These are phyloP conservation scores for Sphaerostilbella broomeana DNA, from an alignment of 2,329 filamentous ascomycete species.

Conservation along the genomic window DNA sequence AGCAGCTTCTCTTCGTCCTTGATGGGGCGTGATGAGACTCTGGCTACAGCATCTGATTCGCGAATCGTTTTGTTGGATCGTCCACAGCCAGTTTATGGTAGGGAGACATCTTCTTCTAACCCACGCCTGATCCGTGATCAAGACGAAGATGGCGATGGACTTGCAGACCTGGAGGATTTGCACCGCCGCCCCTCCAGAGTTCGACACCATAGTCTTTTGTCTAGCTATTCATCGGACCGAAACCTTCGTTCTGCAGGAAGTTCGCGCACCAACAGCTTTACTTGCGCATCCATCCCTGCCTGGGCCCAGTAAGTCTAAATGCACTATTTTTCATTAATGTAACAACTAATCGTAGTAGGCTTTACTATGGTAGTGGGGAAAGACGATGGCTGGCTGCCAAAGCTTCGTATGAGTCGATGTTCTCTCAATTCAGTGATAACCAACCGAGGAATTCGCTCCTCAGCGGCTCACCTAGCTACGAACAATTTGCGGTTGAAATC, in stretches of 20 bases:
- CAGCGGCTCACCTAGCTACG: conserved; percentile 43
- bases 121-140: conserved; percentile 47
- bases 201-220: conserved; percentile 46
- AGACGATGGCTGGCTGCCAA: conserved; percentile 43
- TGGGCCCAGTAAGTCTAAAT: conserved; percentile 51
- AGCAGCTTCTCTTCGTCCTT: conserved; percentile 53
- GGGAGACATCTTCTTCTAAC: conserved; percentile 30
- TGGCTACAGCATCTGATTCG: conserved; percentile 30
- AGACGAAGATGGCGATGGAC: conserved; percentile 58
- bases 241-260: conserved; percentile 47
- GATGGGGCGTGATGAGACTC: conserved; percentile 35
- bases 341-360: conserved; percentile 28
- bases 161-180: conserved; percentile 52
- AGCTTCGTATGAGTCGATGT: conserved; percentile 39
- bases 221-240: conserved; percentile 43
- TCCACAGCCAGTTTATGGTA: conserved; percentile 38
- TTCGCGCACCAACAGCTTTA: conserved; percentile 42
- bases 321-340: no score
- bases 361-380: conserved; percentile 67
- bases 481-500: conserved; percentile 40
- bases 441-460: conserved; percentile 39
- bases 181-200: conserved; percentile 47
- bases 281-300: conserved; percentile 38
- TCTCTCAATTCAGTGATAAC: conserved; percentile 42
- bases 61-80: conserved; percentile 43